phyloP scores from a whole-genome alignment of 2,329 filamentous ascomycete species.

The Colletotrichum phormii region DNA sequence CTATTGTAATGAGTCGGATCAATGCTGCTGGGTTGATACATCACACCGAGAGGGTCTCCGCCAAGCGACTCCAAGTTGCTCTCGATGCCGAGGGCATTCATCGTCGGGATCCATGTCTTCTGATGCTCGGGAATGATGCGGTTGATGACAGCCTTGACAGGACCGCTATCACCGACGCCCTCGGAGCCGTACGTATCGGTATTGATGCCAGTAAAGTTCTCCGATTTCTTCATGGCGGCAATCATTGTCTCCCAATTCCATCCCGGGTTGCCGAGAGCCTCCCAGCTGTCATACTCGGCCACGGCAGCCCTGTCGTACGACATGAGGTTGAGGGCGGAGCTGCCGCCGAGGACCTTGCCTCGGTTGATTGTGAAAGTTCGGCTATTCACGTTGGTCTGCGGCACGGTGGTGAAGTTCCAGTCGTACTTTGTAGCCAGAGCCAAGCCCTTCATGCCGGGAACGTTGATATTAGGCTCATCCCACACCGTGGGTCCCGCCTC shows the following conservation, averaged over 20 bases:
- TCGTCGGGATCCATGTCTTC: constrained; percentile 55
- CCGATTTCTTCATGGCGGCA: constrained; percentile 44
- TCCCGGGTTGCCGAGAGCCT: constrained; percentile 46
- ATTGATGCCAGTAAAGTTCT: constrained; percentile 43
- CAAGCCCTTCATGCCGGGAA: constrained; percentile 43
- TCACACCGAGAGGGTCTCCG: constrained; percentile 62
- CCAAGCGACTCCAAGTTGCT: constrained; percentile 58
- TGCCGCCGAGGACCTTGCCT: constrained; percentile 59
- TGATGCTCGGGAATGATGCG: constrained; percentile 56
- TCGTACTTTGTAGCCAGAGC: constrained; percentile 44
- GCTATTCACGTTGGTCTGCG: constrained; percentile 51
- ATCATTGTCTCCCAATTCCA: constrained; percentile 53
- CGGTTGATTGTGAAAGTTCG: constrained; percentile 52
- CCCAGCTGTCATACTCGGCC: constrained; percentile 49
- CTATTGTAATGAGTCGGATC: constrained; percentile 58
- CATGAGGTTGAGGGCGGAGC: constrained; percentile 57
- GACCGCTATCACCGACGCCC: constrained; percentile 40
- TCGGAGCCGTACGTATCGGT: constrained; percentile 33
- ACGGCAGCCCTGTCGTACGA: constrained; percentile 46
- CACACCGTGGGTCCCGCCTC: constrained; percentile 44
- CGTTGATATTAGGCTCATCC: constrained; percentile 43
- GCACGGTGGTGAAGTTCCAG: constrained; percentile 54
- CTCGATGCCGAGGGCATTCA: constrained; percentile 55
- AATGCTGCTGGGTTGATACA: constrained; percentile 62
- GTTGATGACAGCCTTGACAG: constrained; percentile 49